Base-by-base conservation (phyloP, 176 grass and related monocot genomes). In the Hsuehochloa calcarea region DNA sequence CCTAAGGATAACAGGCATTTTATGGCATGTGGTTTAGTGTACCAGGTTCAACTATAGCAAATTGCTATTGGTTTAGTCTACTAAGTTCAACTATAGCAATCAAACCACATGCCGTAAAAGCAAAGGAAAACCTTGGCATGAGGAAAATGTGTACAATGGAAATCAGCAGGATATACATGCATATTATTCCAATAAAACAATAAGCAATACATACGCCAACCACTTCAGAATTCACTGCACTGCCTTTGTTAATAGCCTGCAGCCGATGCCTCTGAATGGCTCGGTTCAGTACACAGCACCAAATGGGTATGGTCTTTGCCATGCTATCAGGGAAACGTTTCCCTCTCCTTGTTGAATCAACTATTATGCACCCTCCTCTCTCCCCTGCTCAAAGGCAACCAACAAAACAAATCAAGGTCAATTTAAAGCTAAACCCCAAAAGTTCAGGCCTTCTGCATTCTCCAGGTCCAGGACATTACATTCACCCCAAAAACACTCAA, bases 281-380 rank as follows among this genome's bases (percentile, higher is more conserved):
- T 77, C 91, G 85, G 83, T 98, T 98, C 17, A 98, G 70, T n/a
- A 98, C 87, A 29, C 87, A 90, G 3, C 92, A 89, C 96, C 93
- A 98, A 65, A 98, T 95, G 16, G 96, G 93, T 86, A 98, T 98
- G 47, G 93, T 98, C 85, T 98, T 98, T 72, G 96, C 93, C 96
- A 98, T 90, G 61, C 93, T 95, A 78, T 98, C 96, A 47, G 96
- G 93, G 80, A 98, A 98, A 22, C 91, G 85, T 69, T 98, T 98
- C 39, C 96, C 93, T 84, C 67, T 93, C 51, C 93, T 90, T 39
- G 93, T 98, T 54, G 96, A 98, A 90, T 98, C 96, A 46, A 95
- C 91, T 70, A 98, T 92, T 79, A 93, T 87, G 80, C 96, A 98
- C 29, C 96, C 96, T 77, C 91, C 93, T 93, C 84, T 93, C 81